These are phyloP conservation scores for Chionographis japonica DNA, from an alignment of 106 monocot species.

Conservation along the genomic window DNA sequence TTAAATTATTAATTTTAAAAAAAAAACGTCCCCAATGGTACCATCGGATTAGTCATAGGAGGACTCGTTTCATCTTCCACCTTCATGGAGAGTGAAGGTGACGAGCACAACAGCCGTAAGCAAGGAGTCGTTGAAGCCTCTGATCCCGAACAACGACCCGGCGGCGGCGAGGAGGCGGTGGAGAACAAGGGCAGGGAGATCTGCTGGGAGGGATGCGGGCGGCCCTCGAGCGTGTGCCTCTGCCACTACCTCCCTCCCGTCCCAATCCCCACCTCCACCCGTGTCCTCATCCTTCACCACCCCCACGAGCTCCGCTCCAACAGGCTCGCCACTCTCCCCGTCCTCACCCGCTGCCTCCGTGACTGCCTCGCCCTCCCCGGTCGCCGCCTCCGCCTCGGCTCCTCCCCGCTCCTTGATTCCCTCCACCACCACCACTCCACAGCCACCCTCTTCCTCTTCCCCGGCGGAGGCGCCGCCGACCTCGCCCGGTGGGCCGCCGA, in stretches of 20 bases:
- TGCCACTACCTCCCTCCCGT: constrained; percentile 29
- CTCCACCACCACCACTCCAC: constrained; percentile 7
- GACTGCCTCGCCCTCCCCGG: constrained; percentile 27
- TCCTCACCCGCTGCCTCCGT: constrained; percentile 40
- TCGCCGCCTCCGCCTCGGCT: constrained; percentile 38
- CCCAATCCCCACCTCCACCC: constrained; percentile 38
- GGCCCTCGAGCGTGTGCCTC: constrained; percentile 35
- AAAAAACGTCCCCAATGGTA: too few species aligned
- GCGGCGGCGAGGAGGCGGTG: neutral
- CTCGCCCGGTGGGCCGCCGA: constrained; percentile 1
- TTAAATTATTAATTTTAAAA: too few species aligned
- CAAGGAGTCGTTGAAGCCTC: too few species aligned
- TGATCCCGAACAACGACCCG: neutral
- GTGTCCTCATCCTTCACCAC: constrained; percentile 51
- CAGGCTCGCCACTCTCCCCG: constrained; percentile 41
- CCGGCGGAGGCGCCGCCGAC: constrained; percentile 16
- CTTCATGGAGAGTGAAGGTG: too few species aligned
- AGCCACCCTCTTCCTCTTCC: constrained; percentile 44
- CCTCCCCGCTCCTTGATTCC: constrained; percentile 41
- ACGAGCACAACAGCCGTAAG: too few species aligned
- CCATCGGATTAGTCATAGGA: too few species aligned
- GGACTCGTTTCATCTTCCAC: too few species aligned
- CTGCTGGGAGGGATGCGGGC: constrained; percentile 43
- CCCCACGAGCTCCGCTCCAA: constrained; percentile 50
- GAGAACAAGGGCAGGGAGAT: constrained; percentile 1